Evolutionary conservation across 352 stramenopile genomes (phyloP).

Genomic region (Phytophthora foliorum): DNA sequence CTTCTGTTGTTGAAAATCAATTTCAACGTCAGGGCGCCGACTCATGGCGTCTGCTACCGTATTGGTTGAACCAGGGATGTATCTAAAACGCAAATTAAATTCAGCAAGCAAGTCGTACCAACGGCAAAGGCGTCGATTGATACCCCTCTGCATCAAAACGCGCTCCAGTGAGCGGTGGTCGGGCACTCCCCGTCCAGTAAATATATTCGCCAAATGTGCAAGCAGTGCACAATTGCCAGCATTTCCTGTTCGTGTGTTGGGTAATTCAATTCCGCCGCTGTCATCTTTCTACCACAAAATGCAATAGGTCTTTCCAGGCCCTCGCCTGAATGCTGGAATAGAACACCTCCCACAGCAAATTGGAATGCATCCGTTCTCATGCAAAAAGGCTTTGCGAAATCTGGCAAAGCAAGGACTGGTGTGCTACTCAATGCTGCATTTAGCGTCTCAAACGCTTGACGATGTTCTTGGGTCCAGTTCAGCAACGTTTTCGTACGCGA

Average conservation of each 20-base stretch:
- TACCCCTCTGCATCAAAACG: background rate
- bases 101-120: conserved; percentile 13
- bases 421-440: conserved; percentile 2
- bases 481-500: too few species aligned
- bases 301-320: background rate
- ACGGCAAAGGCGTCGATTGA: conserved; percentile 1
- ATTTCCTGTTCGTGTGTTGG: conserved; percentile 29
- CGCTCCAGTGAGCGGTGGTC: background rate
- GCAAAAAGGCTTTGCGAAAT: conserved; percentile 6
- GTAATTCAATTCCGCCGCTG: conserved; percentile 22
- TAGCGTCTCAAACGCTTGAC: conserved; percentile 1
- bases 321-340: background rate
- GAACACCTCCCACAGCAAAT: conserved; percentile 12
- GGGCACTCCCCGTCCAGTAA: conserved; percentile 1
- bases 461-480: too few species aligned
- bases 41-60: conserved; percentile 11
- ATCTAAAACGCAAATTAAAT: conserved; percentile 7
- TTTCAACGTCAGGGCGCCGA: too few species aligned
- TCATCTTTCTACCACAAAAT: background rate
- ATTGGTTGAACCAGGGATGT: conserved; percentile 12
- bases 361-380: conserved; percentile 8
- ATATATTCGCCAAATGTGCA: conserved; percentile 10
- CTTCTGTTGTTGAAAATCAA: too few species aligned
- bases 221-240: conserved; percentile 9
- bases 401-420: background rate